Evolutionary conservation across 2,329 filamentous ascomycete genomes (phyloP).

Genomic region (Cyphellophora europaea): DNA sequence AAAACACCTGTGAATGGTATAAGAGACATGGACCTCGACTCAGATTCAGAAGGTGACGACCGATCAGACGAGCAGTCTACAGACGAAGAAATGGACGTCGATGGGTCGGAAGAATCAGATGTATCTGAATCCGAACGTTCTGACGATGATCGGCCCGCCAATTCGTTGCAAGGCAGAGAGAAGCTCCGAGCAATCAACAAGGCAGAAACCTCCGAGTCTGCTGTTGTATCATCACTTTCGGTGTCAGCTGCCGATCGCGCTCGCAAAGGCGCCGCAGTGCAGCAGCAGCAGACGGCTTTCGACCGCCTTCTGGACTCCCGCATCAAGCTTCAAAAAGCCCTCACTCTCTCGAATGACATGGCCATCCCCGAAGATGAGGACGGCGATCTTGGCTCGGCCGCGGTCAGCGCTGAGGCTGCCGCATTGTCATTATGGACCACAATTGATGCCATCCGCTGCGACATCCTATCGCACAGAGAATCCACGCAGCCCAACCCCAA

Average conservation of each 20-base stretch:
- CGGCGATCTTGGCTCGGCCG: slow-evolving; percentile 32
- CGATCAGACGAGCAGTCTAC: slow-evolving; percentile 5
- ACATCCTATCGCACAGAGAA: slow-evolving; percentile 25
- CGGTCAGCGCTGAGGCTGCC: slow-evolving; percentile 75
- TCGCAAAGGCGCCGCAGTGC: slow-evolving; percentile 78
- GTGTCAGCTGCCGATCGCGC: slow-evolving; percentile 67
- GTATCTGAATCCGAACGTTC: slow-evolving; percentile 26
- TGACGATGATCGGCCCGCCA: slow-evolving; percentile 17
- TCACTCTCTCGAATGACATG: slow-evolving; percentile 73
- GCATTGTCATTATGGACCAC: slow-evolving; percentile 79
- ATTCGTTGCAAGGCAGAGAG: slow-evolving; percentile 39
- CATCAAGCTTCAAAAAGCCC: slow-evolving; percentile 85
- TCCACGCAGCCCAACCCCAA: slow-evolving; percentile 12
- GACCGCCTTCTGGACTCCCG: slow-evolving; percentile 82
- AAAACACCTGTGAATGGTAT: too few species aligned
- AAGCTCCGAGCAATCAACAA: slow-evolving; percentile 57
- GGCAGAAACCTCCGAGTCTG: slow-evolving; percentile 53
- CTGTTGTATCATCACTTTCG: slow-evolving; percentile 53
- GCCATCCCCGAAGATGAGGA: slow-evolving; percentile 25
- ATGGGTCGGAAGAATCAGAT: slow-evolving; percentile 18
- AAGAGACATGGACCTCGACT: slow-evolving; percentile 19
- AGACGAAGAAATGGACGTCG: too few species aligned
- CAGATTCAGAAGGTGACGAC: slow-evolving; percentile 24
- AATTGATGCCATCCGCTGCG: slow-evolving; percentile 35
- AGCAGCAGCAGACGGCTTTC: slow-evolving; percentile 74